Evolutionary conservation across 139 green algal species (phyloP), one percentile per base, ranked within the genome.

Genomic region (Marvania coccoides): DNA sequence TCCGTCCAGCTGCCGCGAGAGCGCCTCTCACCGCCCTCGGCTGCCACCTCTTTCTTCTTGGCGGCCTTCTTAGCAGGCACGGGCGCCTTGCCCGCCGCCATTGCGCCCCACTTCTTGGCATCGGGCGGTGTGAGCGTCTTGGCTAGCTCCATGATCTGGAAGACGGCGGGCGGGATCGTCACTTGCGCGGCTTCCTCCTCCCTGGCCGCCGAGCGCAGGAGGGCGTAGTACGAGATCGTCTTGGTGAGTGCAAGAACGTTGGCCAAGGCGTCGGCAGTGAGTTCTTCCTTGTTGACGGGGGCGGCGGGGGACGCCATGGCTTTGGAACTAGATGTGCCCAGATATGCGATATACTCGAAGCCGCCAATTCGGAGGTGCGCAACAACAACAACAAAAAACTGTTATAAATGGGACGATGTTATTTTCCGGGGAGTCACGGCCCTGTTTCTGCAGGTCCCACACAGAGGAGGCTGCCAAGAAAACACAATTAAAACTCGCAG

Each of bases 1-100:
- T 57, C 28, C 3, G 56, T 78, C 71, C 71, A 78, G 23, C 24
- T 10, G 24, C 24, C 12, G 35, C 33, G 54, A 24, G 59, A 35
- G 42, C 42, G 42, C 19, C 19, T 19, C 19, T 19, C 42, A 51
- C 42, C 42, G 9, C 59, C 15, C 13, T 29, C 28, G 24, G n/a
- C 26, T 58, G 14, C 19, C 36, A n/a, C 36, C 13, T 54, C 37
- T 30, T 64, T 24, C 48, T 64, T 24, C 26, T 38, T 38, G n/a
- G 57, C 24, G 47, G 23, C 57, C 29, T 64, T 64, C 39, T 66
- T 66, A 14, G 14, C 33, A 26, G 54, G n/a, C 4, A 13, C 38
- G 13, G 59, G 33, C 29, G 56, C 56, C 34, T 33, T 58, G 6
- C 59, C 59, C 23, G 38, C 59, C 23, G 35, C 35, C 13, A 66